Percentiles rank a stretch among this genome's conserved stretches.
phyloP scores from a whole-genome alignment of 139 green algal species.

The Tetraselmis chui region DNA sequence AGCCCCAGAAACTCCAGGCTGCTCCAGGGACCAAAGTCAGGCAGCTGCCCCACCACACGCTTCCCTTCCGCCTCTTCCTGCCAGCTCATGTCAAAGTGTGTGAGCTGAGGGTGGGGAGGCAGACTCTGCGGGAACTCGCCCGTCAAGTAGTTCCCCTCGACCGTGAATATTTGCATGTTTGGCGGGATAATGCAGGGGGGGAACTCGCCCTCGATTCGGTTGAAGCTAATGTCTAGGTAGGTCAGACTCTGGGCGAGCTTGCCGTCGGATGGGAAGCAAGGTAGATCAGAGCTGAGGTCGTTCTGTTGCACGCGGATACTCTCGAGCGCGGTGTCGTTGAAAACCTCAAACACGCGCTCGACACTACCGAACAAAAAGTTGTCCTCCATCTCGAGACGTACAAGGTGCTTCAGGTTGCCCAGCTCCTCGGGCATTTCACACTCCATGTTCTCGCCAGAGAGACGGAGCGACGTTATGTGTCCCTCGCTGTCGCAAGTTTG shows the following conservation, averaged over 20 bases:
- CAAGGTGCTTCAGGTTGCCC: background rate
- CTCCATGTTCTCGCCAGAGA: background rate
- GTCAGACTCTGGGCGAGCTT: background rate
- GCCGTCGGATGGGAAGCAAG: background rate
- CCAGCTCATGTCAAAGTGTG: background rate
- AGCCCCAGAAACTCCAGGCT: background rate
- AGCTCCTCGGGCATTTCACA: background rate
- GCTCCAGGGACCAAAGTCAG: background rate
- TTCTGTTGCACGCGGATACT: background rate
- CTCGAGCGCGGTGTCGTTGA: background rate
- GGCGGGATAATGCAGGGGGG: background rate
- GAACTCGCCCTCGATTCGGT: background rate
- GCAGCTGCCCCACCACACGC: background rate
- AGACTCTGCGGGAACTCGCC: background rate
- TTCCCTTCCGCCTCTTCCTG: background rate
- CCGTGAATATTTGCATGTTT: background rate
- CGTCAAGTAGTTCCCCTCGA: background rate
- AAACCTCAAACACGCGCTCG: background rate
- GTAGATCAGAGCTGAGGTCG: background rate
- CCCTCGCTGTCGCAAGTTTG: background rate
- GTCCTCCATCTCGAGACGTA: background rate
- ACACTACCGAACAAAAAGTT: background rate
- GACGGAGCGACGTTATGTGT: background rate
- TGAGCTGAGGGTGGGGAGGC: background rate
- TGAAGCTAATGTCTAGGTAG: background rate